phyloP scores from a whole-genome alignment of 176 grass and related monocot genomes.

The Oryza glumipatula region DNA sequence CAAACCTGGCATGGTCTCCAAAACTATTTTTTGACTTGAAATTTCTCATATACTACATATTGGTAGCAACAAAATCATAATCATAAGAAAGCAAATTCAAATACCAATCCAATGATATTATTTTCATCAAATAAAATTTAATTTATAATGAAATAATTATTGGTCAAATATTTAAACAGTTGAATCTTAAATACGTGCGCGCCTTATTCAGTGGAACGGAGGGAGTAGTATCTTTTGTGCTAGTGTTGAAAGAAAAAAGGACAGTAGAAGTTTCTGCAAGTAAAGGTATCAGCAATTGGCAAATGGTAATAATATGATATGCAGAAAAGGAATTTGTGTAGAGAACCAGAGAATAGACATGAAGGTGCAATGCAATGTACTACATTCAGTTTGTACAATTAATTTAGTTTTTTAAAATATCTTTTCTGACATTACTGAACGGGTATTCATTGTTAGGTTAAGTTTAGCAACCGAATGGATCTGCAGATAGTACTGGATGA shows the following conservation, averaged over 20 bases:
- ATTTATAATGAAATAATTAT: too few species aligned
- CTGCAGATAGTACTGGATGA: not conserved
- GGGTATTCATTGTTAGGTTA: conserved; percentile 12
- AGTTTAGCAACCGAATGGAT: not conserved
- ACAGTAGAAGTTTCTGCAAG: not conserved
- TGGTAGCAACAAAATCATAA: too few species aligned
- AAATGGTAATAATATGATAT: not conserved
- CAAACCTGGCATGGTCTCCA: too few species aligned
- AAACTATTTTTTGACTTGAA: too few species aligned
- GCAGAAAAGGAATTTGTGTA: conserved; percentile 7
- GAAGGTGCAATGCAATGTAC: conserved; percentile 15
- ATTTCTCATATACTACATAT: too few species aligned
- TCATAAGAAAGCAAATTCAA: too few species aligned
- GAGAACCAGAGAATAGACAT: not conserved
- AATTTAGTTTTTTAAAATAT: not conserved
- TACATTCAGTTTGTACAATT: not conserved
- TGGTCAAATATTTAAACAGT: too few species aligned
- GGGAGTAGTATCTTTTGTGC: too few species aligned
- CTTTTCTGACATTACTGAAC: conserved; percentile 6
- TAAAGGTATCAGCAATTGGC: not conserved
- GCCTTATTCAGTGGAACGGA: too few species aligned
- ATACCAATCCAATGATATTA: too few species aligned
- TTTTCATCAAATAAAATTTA: too few species aligned
- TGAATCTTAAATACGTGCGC: too few species aligned
- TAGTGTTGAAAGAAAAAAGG: not conserved